phyloP scores from a whole-genome alignment of 495 filamentous ascomycete species.

The Aspergillus bridgeri region DNA sequence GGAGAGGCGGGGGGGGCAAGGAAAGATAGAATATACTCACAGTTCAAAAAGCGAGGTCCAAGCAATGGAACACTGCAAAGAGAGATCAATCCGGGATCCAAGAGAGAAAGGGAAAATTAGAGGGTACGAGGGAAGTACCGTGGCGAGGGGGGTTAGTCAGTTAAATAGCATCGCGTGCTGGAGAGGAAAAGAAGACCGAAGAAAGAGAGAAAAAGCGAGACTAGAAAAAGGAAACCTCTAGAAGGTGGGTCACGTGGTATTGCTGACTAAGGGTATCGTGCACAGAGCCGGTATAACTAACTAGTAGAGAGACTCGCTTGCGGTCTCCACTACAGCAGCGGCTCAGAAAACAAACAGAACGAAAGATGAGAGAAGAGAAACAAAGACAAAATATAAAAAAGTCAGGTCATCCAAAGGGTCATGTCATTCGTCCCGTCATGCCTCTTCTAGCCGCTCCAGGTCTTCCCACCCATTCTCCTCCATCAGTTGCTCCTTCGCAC shows the following conservation, averaged over 20 bases:
- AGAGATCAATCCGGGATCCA: conserved; percentile 24
- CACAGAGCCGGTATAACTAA: background rate
- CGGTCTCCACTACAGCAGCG: too few species aligned
- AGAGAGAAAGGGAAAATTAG: conserved; percentile 3
- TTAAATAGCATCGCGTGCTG: conserved; percentile 2
- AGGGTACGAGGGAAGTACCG: conserved; percentile 15
- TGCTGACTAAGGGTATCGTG: background rate
- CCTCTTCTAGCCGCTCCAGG: conserved; percentile 44
- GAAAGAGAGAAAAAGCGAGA: conserved; percentile 7
- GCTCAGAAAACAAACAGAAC: background rate
- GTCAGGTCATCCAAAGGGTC: conserved; percentile 4
- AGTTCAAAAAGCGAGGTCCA: conserved; percentile 14
- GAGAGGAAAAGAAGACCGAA: background rate
- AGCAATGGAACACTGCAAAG: conserved; percentile 18
- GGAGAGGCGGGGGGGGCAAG: conserved; percentile 8
- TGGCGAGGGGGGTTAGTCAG: background rate
- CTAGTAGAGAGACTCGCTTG: background rate
- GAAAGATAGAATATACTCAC: conserved; percentile 19
- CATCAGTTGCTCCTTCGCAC: conserved; percentile 62
- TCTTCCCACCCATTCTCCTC: conserved; percentile 75
- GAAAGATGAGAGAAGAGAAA: background rate
- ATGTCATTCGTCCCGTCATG: conserved; percentile 11
- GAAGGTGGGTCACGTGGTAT: conserved; percentile 37
- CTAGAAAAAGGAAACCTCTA: conserved; percentile 44
- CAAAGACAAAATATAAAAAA: conserved; percentile 14